A percentile compares a stretch with the other conserved stretches of the same genome.
These are phyloP conservation scores for Rhodotorula diobovata DNA, from an alignment of 768 basidiomycete species.

Conservation along the genomic window DNA sequence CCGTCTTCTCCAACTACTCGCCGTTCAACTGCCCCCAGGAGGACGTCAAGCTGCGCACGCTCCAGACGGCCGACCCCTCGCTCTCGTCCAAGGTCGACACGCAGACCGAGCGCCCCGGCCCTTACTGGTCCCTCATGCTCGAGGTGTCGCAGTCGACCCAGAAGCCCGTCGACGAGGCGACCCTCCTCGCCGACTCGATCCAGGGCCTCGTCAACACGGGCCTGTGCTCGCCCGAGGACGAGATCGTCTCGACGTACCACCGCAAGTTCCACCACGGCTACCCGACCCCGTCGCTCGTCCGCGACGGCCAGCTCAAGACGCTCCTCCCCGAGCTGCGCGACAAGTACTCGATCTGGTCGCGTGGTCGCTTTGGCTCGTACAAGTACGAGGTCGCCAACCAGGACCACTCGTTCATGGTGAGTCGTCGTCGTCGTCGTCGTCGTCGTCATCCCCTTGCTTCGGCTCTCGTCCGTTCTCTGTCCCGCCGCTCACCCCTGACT, in stretches of 20 bases:
- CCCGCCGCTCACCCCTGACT: background rate
- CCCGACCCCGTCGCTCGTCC: slow-evolving; percentile 48
- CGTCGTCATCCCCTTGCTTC: background rate
- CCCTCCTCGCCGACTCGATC: slow-evolving; percentile 47
- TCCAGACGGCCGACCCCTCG: slow-evolving; percentile 47
- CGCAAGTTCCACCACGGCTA: slow-evolving; percentile 46
- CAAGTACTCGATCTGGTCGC: slow-evolving; percentile 46
- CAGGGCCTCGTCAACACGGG: slow-evolving; percentile 46
- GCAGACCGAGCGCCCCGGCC: slow-evolving; percentile 43
- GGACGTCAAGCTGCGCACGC: slow-evolving; percentile 44
- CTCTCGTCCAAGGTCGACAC: slow-evolving; percentile 41
- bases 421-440: background rate
- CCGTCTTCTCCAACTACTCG: slow-evolving; percentile 51
- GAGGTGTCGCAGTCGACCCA: slow-evolving; percentile 49
- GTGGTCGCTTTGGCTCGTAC: slow-evolving; percentile 46
- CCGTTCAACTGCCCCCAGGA: slow-evolving; percentile 46
- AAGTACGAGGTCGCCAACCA: slow-evolving; percentile 44
- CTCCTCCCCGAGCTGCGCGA: slow-evolving; percentile 48
- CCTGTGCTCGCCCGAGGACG: slow-evolving; percentile 46
- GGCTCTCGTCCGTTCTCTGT: background rate
- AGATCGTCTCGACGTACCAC: slow-evolving; percentile 49
- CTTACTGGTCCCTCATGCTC: slow-evolving; percentile 50
- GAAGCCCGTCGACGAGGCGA: slow-evolving; percentile 48
- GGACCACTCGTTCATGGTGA: slow-evolving; percentile 23
- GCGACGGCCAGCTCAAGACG: slow-evolving; percentile 46